Evolutionary conservation across 345 rosid species (phyloP).

Genomic region (Hypericum androsaemum): DNA sequence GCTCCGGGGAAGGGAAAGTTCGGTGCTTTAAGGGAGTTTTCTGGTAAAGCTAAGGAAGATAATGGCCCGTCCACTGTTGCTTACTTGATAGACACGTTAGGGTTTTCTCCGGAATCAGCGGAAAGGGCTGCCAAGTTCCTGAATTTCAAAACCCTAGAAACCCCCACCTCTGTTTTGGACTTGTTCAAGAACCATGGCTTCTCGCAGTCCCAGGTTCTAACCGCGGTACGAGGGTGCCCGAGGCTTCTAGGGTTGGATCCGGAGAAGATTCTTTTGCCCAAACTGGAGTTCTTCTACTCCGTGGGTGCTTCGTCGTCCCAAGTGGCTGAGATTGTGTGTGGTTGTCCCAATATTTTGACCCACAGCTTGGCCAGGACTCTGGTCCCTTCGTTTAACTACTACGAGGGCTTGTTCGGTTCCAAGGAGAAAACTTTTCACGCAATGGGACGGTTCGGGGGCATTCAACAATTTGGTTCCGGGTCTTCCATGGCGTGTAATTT

Average conservation of each 20-base stretch:
- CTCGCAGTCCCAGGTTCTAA: slow-evolving; percentile 19
- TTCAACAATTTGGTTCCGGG: background rate
- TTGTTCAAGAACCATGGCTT: slow-evolving; percentile 13
- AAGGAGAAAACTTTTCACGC: slow-evolving; percentile 28
- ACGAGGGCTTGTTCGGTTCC: slow-evolving; percentile 23
- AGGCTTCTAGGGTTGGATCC: slow-evolving; percentile 9
- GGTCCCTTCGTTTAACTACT: slow-evolving; percentile 30
- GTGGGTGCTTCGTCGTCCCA: slow-evolving; percentile 20
- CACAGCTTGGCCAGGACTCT: slow-evolving; percentile 30
- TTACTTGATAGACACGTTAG: slow-evolving; percentile 6
- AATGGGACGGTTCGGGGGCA: slow-evolving; percentile 8
- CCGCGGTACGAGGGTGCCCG: slow-evolving; percentile 14
- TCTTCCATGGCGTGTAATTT: background rate
- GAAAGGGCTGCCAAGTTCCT: background rate
- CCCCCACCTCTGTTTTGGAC: background rate
- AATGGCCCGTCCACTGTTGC: too few relatives aligned
- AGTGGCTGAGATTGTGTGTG: slow-evolving; percentile 14
- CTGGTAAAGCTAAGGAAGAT: too few relatives aligned
- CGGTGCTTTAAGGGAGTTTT: too few relatives aligned
- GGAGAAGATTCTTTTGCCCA: slow-evolving; percentile 27
- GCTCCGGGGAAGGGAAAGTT: too few relatives aligned
- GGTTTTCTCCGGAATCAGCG: slow-evolving; percentile 15
- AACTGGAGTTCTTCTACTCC: slow-evolving; percentile 29
- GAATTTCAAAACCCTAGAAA: background rate
- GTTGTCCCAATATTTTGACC: slow-evolving; percentile 23